These are phyloP conservation scores for Irpex sp. DNA, from an alignment of 1,284 basidiomycete genomes.

Conservation along the genomic window DNA sequence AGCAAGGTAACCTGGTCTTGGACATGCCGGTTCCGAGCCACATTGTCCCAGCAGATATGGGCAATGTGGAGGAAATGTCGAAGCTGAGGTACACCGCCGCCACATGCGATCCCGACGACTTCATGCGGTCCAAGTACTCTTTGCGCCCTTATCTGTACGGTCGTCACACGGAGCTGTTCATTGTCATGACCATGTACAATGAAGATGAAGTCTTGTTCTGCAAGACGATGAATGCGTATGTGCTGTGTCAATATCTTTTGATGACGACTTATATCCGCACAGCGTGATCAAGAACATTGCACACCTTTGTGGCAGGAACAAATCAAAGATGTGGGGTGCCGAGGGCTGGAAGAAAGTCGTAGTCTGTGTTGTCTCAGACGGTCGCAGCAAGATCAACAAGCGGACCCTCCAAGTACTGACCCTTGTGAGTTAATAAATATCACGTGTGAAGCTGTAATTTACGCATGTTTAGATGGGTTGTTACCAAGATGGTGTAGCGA, in stretches of 20 bases:
- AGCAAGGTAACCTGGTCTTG: constrained; percentile 79
- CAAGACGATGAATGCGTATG: constrained; percentile 82
- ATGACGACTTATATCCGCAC: constrained; percentile 1
- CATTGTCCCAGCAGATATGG: constrained; percentile 65
- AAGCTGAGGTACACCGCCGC: constrained; percentile 90
- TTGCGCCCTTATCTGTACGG: constrained; percentile 82
- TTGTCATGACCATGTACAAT: constrained; percentile 97
- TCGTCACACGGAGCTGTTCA: constrained; percentile 88
- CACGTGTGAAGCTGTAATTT: background rate
- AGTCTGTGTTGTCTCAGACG: constrained; percentile 89
- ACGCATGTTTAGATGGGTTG: constrained; percentile 72
- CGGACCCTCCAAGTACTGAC: constrained; percentile 79
- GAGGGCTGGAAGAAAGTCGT: constrained; percentile 96
- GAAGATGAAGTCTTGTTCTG: constrained; percentile 86
- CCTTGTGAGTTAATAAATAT: constrained; percentile 39
- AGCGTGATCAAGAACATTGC: constrained; percentile 88
- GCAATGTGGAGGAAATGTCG: constrained; percentile 69
- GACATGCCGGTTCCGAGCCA: constrained; percentile 76
- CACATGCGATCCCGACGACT: constrained; percentile 91
- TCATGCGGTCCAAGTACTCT: constrained; percentile 72
- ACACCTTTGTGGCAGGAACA: constrained; percentile 74
- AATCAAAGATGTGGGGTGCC: constrained; percentile 90
- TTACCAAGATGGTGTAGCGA: constrained; percentile 94
- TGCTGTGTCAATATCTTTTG: constrained; percentile 24
- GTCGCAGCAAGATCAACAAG: constrained; percentile 87